Conservation (phyloP, 169 alveolate genomes). For the Cryptosporidium tyzzeri region DNA sequence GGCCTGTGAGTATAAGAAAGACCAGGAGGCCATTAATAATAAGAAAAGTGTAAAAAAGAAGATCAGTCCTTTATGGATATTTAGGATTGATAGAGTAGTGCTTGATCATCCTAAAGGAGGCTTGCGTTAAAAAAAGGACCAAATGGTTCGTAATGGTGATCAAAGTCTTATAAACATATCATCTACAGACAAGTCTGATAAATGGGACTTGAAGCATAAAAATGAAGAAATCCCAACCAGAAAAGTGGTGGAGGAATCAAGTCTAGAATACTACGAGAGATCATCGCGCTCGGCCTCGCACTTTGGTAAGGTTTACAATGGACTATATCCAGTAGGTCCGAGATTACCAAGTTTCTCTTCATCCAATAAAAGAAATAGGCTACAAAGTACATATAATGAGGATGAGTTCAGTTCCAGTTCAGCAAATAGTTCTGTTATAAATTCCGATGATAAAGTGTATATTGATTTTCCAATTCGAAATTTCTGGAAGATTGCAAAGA, state of each 20-base stretch:
- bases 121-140: constrained; percentile 20
- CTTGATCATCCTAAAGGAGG: constrained; percentile 34
- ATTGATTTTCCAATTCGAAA: constrained; percentile 89
- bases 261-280: constrained; percentile 48
- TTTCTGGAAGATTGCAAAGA: constrained; percentile 91
- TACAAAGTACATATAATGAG: constrained; percentile 42
- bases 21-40: constrained; percentile 10
- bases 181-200: constrained; percentile 1
- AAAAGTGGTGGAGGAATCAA: constrained; percentile 21
- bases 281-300: constrained; percentile 37
- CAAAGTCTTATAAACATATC: constrained; percentile 12
- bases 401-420: constrained; percentile 66
- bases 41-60: constrained; percentile 6
- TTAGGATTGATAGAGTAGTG: constrained; percentile 6
- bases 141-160: constrained; percentile 52
- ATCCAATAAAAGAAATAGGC: constrained; percentile 33
- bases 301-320: constrained; percentile 71
- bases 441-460: constrained; percentile 79
- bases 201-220: neutral
- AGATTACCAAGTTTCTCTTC: constrained; percentile 39
- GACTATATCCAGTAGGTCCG: constrained; percentile 74
- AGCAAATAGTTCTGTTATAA: constrained; percentile 14
- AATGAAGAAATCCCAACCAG: constrained; percentile 6
- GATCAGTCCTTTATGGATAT: constrained; percentile 16
- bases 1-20: constrained; percentile 61